Conservation (phyloP, 495 filamentous ascomycete genomes). For the Collariella sp. region DNA sequence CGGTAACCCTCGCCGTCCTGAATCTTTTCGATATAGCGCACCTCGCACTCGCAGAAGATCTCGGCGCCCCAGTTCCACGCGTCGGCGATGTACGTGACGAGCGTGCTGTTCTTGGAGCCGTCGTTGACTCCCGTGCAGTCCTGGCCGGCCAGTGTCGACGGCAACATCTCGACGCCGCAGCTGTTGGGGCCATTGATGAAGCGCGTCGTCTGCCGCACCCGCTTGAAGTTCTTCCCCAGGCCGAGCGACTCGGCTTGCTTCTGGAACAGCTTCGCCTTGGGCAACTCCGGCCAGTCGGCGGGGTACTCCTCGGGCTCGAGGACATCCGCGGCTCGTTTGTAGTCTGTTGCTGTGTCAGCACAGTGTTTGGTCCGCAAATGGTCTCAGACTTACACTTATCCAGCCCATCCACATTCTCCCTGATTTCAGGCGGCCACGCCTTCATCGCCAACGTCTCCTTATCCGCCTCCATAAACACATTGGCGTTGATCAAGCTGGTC, state of each 20-base stretch:
- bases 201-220: slow-evolving; percentile 52
- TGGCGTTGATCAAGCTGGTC: slow-evolving; percentile 58
- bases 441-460: slow-evolving; percentile 43
- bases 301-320: slow-evolving; percentile 55
- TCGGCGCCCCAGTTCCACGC: slow-evolving; percentile 70
- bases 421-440: slow-evolving; percentile 53
- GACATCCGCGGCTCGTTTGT: slow-evolving; percentile 46
- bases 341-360: slow-evolving; percentile 34
- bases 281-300: slow-evolving; percentile 43
- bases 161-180: slow-evolving; percentile 53
- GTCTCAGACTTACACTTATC: slow-evolving; percentile 36
- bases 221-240: slow-evolving; percentile 44
- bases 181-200: slow-evolving; percentile 53
- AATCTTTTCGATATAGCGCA: slow-evolving; percentile 53
- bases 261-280: slow-evolving; percentile 50
- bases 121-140: slow-evolving; percentile 59
- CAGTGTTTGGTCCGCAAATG: not conserved
- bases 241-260: slow-evolving; percentile 47
- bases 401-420: slow-evolving; percentile 35
- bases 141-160: slow-evolving; percentile 50
- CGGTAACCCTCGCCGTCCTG: slow-evolving; percentile 46
- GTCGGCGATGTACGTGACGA: slow-evolving; percentile 61
- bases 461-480: slow-evolving; percentile 57
- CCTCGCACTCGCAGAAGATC: slow-evolving; percentile 65
- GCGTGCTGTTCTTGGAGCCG: slow-evolving; percentile 55